A percentile compares a stretch with the other conserved stretches of the same genome.
Conservation (phyloP, 805 yeast species). For the Yamadazyma takamatsuzukensis region DNA sequence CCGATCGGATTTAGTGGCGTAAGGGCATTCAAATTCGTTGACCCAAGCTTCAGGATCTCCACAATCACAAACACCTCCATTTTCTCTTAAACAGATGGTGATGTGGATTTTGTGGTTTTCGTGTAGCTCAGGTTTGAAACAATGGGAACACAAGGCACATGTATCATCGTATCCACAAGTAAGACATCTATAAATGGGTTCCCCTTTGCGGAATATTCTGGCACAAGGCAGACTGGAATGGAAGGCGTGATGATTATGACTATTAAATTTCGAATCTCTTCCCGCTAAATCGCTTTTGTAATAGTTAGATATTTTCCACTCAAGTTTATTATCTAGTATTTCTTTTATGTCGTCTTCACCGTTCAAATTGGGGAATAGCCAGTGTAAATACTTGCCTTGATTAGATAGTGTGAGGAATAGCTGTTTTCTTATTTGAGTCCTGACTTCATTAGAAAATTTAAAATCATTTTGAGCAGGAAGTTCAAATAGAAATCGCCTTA, state of each 20-base stretch:
- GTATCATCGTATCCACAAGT: slow-evolving; percentile 79
- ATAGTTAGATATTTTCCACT: slow-evolving; percentile 33
- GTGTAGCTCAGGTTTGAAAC: slow-evolving; percentile 71
- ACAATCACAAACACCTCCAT: slow-evolving; percentile 84
- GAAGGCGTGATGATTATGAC: slow-evolving; percentile 29
- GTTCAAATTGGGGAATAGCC: slow-evolving; percentile 30
- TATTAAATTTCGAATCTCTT: slow-evolving; percentile 16
- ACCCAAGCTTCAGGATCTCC: slow-evolving; percentile 88
- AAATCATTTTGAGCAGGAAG: slow-evolving; percentile 28
- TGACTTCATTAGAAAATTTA: slow-evolving; percentile 20
- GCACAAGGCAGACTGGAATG: slow-evolving; percentile 75
- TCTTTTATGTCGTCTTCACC: slow-evolving; percentile 8
- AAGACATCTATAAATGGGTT: slow-evolving; percentile 74
- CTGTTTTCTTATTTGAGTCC: slow-evolving; percentile 25
- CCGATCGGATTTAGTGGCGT: slow-evolving; percentile 12
- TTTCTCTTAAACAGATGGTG: slow-evolving; percentile 60
- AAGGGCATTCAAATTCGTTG: slow-evolving; percentile 47
- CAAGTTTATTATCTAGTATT: slow-evolving; percentile 20
- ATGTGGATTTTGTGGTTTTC: slow-evolving; percentile 67
- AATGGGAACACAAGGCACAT: slow-evolving; percentile 75
- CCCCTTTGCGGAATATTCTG: slow-evolving; percentile 68
- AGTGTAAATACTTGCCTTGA: slow-evolving; percentile 28
- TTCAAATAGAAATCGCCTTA: slow-evolving; percentile 31
- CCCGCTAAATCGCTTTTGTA: slow-evolving; percentile 15
- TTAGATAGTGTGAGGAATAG: slow-evolving; percentile 29